These are phyloP conservation scores for Serendipita sp. DNA, from an alignment of 1,284 basidiomycete genomes.

Conservation along the genomic window DNA sequence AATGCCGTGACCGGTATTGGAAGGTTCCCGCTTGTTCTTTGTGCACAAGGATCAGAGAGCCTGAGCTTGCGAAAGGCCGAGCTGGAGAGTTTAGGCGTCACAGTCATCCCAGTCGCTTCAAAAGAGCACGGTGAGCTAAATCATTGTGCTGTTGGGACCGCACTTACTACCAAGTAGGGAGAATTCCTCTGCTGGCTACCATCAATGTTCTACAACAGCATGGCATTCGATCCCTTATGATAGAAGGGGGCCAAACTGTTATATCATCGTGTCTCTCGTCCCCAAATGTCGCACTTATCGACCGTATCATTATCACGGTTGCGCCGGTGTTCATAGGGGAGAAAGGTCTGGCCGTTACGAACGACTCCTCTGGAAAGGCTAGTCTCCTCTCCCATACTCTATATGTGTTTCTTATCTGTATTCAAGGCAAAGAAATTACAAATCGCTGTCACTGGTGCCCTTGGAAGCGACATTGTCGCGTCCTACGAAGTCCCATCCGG, in stretches of 20 bases:
- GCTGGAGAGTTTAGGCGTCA: slow-evolving; percentile 42
- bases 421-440: background rate
- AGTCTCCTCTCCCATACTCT: background rate
- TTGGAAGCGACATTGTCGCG: background rate
- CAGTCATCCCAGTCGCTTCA: slow-evolving; percentile 30
- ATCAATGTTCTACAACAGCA: slow-evolving; percentile 37
- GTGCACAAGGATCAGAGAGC: slow-evolving; percentile 19
- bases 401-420: background rate
- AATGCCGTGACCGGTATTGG: slow-evolving; percentile 52
- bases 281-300: background rate
- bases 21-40: slow-evolving; percentile 64
- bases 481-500: background rate
- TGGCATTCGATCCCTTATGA: slow-evolving; percentile 71
- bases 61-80: slow-evolving; percentile 28
- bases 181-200: slow-evolving; percentile 35
- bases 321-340: background rate
- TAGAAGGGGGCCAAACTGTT: slow-evolving; percentile 82
- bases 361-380: background rate
- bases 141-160: slow-evolving; percentile 11
- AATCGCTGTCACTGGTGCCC: background rate
- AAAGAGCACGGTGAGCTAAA: slow-evolving; percentile 19
- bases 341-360: background rate
- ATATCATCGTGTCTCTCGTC: slow-evolving; percentile 62
- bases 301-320: background rate
- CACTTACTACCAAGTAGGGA: slow-evolving; percentile 21